Conservation (phyloP, 2,329 filamentous ascomycete genomes). For the Aspergillus ochraceoroseus region DNA sequence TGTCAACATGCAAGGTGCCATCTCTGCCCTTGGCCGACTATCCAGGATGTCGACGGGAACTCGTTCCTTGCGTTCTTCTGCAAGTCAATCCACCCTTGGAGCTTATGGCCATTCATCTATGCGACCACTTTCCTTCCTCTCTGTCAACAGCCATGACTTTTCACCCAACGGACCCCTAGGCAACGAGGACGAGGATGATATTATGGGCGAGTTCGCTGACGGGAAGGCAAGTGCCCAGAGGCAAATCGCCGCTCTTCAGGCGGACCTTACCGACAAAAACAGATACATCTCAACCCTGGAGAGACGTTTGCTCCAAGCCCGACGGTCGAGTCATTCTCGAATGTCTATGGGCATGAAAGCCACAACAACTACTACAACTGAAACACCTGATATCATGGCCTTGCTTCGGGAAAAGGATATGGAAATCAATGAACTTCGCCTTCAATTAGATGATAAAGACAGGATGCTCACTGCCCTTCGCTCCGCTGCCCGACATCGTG, state of each 20-base stretch:
- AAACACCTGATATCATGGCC: slow-evolving; percentile 69
- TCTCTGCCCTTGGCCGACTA: slow-evolving; percentile 62
- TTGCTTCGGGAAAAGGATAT: slow-evolving; percentile 81
- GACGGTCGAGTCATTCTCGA: slow-evolving; percentile 82
- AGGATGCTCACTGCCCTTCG: slow-evolving; percentile 84
- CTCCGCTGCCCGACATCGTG: slow-evolving; percentile 77
- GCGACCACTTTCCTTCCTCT: slow-evolving; percentile 63
- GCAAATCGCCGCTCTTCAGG: slow-evolving; percentile 88
- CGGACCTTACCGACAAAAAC: slow-evolving; percentile 95
- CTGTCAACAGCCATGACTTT: slow-evolving; percentile 46
- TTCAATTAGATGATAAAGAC: slow-evolving; percentile 89
- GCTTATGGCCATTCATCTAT: slow-evolving; percentile 51
- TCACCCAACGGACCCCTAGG: slow-evolving; percentile 30
- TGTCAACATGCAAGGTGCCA: slow-evolving; percentile 73
- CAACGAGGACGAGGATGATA: slow-evolving; percentile 59
- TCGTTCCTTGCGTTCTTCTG: slow-evolving; percentile 63
- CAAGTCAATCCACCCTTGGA: slow-evolving; percentile 57
- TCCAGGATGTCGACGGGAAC: slow-evolving; percentile 54
- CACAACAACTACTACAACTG: slow-evolving; percentile 63
- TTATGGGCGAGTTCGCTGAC: slow-evolving; percentile 75
- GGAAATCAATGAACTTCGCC: slow-evolving; percentile 86
- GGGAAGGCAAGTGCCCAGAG: slow-evolving; percentile 73
- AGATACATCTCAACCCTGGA: slow-evolving; percentile 93
- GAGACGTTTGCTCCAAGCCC: slow-evolving; percentile 83
- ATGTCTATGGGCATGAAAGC: slow-evolving; percentile 68